Evolutionary conservation across 2,329 filamentous ascomycete genomes (phyloP).

Genomic region (Colletotrichum zoysiae): DNA sequence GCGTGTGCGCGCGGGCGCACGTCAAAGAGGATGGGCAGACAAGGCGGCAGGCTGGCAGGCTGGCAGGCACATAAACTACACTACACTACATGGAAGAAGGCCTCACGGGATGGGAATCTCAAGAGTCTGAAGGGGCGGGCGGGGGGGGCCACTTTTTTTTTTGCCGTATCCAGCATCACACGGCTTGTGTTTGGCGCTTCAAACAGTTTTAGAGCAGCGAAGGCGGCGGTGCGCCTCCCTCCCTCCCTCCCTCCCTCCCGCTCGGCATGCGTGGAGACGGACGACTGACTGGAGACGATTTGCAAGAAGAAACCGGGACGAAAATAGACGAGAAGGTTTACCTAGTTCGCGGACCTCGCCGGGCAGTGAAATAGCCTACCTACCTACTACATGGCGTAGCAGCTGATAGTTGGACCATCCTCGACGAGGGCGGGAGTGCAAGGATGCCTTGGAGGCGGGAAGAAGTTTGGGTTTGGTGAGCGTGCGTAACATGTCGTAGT

Average conservation of each 20-base stretch:
- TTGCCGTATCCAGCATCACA: background rate
- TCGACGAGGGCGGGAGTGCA: background rate
- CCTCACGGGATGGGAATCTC: conserved; percentile 3
- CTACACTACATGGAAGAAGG: too few relatives aligned
- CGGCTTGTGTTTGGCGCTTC: conserved; percentile 6
- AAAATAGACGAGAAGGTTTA: conserved; percentile 31
- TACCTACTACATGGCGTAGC: too few relatives aligned
- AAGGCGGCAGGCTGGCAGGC: background rate
- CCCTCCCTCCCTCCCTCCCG: too few relatives aligned
- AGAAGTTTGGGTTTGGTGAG: conserved; percentile 12
- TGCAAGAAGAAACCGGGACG: conserved; percentile 1
- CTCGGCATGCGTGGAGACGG: background rate
- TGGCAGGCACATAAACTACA: background rate
- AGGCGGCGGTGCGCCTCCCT: background rate
- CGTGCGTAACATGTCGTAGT: conserved; percentile 5
- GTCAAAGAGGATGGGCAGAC: background rate
- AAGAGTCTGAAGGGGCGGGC: background rate
- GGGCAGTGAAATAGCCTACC: background rate
- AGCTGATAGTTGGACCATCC: background rate
- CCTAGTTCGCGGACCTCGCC: conserved; percentile 26
- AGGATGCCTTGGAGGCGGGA: conserved; percentile 17
- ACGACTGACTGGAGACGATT: background rate
- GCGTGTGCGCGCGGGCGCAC: background rate
- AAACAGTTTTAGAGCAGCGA: background rate
- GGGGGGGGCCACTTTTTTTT: conserved; percentile 1